phyloP scores from a whole-genome alignment of 345 rosid species.

The Linum lewisii region DNA sequence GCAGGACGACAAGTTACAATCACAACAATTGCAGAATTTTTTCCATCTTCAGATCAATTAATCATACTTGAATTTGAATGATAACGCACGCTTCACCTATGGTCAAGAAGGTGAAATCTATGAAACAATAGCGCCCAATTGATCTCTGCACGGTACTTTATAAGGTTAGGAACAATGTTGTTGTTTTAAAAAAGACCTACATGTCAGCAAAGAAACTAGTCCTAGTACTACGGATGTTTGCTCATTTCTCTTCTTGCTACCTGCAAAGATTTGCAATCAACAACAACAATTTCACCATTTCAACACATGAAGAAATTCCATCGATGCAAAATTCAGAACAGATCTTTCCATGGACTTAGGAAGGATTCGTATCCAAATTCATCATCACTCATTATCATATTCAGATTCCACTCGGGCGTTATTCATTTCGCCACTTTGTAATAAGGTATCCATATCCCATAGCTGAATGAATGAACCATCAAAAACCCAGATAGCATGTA shows the following conservation, averaged over 20 bases:
- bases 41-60: too few species aligned
- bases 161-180: too few species aligned
- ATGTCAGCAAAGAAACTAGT: constrained; percentile 54
- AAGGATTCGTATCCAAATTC: constrained; percentile 53
- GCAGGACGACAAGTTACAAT: too few species aligned
- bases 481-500: too few species aligned
- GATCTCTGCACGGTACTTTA: too few species aligned
- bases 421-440: constrained; percentile 35
- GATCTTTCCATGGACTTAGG: constrained; percentile 46
- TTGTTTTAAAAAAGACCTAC: constrained; percentile 16
- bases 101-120: too few species aligned
- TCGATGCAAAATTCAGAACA: not conserved
- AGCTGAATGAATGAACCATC: constrained; percentile 27
- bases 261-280: constrained; percentile 24
- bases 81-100: too few species aligned
- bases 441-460: constrained; percentile 66
- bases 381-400: constrained; percentile 54
- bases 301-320: too few species aligned
- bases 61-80: too few species aligned
- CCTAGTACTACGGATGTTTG: constrained; percentile 14
- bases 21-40: too few species aligned
- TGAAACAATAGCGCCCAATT: too few species aligned
- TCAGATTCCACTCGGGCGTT: constrained; percentile 26
- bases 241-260: constrained; percentile 35
- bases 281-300: too few species aligned